Base-by-base conservation (phyloP, 805 yeast species). In the Blastobotrys parvus region DNA sequence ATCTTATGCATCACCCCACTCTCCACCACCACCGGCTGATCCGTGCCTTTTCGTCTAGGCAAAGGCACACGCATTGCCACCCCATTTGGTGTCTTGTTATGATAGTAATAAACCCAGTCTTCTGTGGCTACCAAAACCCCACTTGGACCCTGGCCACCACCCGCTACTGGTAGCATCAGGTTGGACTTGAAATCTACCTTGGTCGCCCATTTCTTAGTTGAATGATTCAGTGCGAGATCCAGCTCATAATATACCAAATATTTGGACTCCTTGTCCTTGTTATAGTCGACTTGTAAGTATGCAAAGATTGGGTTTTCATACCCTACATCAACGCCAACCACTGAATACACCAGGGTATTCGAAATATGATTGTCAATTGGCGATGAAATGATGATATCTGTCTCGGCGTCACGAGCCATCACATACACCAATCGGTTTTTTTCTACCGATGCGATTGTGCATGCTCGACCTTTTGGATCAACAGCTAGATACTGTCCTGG, bases 261-360 rank as follows among this genome's bases (percentile, higher is more conserved):
- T 39, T 63, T 69, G 45, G 56, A 55, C 17, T 53, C 56, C 23
- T 59, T 56, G 25, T 64, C 64, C 1, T 62, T 65, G 4, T 66
- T 55, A 45, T 75, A 71, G 42, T 76, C 81, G 5, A 74, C 63
- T 56, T 90, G 97, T 5, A 92, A 62, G 0, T 89, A 72, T 0
- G 87, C 94, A 71, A 89, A 90, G 7, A 77, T 57, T 0, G 97
- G 97, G 55, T 87, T 88, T 16, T 82, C 92, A 58, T 71, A 81
- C 0, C 81, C 84, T 2, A 80, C 82, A 57, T 88, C 94, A 38
- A 90, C 57, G 0, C 82, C 81, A 15, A 74, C 61, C 2, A 79
- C 54, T 13, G 60, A 60, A 25, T 82, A 64, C 0, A 88, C 77
- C 6, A 87, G 55, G 0, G 63, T 52, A 25, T 68, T 62, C 4